Base-by-base conservation (phyloP, 371 early-diverging fungal species). In the Dinochytrium kinnereticum region DNA sequence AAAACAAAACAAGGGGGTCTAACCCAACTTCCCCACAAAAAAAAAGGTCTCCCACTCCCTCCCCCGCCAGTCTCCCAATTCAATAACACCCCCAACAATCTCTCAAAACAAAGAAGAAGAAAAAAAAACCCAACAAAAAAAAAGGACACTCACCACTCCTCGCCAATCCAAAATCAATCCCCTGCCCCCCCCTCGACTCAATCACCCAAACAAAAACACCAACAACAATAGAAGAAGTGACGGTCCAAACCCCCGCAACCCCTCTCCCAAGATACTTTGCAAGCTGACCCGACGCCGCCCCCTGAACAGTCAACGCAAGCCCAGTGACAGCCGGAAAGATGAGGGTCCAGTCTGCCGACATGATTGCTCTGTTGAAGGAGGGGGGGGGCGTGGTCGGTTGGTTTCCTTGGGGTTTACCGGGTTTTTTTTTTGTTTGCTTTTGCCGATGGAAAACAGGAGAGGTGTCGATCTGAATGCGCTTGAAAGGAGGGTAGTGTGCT, bases 281-380 rank as follows among this genome's bases (percentile, higher is more conserved):
- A n/a, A 57, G 57, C 5, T 57, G 57, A 7, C 26, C 57, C 5
- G 57, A 57, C 5, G 57, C 57, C 15, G 57, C 57, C 10, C 57
- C 57, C 31, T 57, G 57, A 5, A 57, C 5, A 5, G 57, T 57
- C 31, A 57, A 30, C 10, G 26, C n/a, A 30, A n/a, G 31, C 15
- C 57, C 57, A 30, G 31, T 30, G 57, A 57, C 26, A 30, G 31
- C 26, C 10, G 57, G 26, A 26, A 57, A n/a, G 31, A 30, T 30
- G 57, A 57, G 57, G 5, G 57, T 57, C 57, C 26, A 30, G 57
- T 57, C 57, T 57, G 31, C 57, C 24, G 44, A 44, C 44, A 44
- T 44, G 7, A 44, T 44, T n/a, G n/a, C n/a, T n/a, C n/a, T n/a
- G n/a, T n/a, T n/a, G n/a, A n/a, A n/a, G n/a, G n/a, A n/a, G n/a